These are phyloP conservation scores for Brassica cretica DNA, from an alignment of 345 rosid species.

Conservation along the genomic window DNA sequence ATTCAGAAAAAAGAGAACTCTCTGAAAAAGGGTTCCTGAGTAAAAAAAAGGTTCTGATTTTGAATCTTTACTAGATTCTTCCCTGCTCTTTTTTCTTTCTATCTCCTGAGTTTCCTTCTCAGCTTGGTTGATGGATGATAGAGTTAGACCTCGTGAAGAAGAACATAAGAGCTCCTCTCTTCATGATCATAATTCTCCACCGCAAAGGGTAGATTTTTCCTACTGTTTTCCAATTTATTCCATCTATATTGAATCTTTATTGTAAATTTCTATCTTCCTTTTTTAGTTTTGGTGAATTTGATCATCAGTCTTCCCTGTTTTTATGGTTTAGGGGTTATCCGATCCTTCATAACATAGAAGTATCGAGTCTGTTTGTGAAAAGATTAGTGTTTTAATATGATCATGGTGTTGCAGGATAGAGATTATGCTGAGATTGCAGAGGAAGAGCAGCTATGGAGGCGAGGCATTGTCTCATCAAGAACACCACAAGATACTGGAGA, in stretches of 20 bases:
- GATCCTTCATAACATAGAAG: too few relatives aligned
- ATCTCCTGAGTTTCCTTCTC: background rate
- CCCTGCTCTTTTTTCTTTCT: background rate
- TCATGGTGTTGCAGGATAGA: constrained; percentile 43
- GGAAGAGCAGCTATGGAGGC: constrained; percentile 44
- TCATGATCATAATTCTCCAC: background rate
- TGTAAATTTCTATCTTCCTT: background rate
- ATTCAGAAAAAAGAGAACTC: too few relatives aligned
- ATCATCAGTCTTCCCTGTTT: too few relatives aligned
- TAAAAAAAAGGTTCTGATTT: background rate
- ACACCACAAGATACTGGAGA: background rate
- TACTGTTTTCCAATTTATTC: too few relatives aligned
- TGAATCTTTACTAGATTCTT: background rate
- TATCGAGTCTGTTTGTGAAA: too few relatives aligned
- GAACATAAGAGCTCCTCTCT: constrained; percentile 7
- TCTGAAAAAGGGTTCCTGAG: too few relatives aligned
- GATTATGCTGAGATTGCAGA: constrained; percentile 63
- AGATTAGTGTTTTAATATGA: too few relatives aligned
- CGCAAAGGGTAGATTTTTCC: constrained; percentile 20
- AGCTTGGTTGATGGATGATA: constrained; percentile 26
- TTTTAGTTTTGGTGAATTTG: background rate
- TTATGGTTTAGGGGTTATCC: too few relatives aligned
- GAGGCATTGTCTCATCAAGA: too few relatives aligned
- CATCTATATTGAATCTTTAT: too few relatives aligned
- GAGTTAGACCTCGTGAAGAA: constrained; percentile 11